phyloP scores from a whole-genome alignment of 805 yeast genomes.

The Yamadazyma sp. region DNA sequence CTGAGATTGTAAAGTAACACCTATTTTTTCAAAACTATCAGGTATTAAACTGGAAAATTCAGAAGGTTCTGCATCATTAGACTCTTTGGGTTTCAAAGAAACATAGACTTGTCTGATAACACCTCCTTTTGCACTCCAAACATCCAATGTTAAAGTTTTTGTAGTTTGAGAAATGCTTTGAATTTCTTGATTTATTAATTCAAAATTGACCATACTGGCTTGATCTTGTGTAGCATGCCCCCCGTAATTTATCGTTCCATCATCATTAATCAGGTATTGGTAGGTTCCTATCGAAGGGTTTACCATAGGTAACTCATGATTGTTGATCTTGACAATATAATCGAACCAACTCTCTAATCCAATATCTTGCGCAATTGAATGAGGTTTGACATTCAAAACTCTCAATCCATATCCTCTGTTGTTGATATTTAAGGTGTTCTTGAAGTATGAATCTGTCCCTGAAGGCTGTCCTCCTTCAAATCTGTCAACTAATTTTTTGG shows the following conservation, averaged over 20 bases:
- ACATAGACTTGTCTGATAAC: constrained; percentile 30
- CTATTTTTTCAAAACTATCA: constrained; percentile 49
- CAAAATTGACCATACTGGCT: constrained; percentile 39
- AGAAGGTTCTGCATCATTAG: constrained; percentile 3
- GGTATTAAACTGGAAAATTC: constrained; percentile 19
- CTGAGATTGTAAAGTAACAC: constrained; percentile 72
- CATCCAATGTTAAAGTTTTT: constrained; percentile 49
- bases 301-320: constrained; percentile 52
- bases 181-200: constrained; percentile 42
- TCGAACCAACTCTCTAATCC: constrained; percentile 84
- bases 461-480: constrained; percentile 27
- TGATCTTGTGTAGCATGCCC: constrained; percentile 29
- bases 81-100: constrained; percentile 17
- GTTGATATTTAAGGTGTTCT: constrained; percentile 26
- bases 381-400: constrained; percentile 36
- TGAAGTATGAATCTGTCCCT: constrained; percentile 33
- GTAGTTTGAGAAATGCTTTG: constrained; percentile 26
- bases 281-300: constrained; percentile 26
- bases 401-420: constrained; percentile 42
- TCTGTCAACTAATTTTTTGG: constrained; percentile 40
- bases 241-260: constrained; percentile 39
- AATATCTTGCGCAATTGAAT: constrained; percentile 28
- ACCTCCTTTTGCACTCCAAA: constrained; percentile 91
- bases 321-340: constrained; percentile 76
- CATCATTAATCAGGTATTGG: constrained; percentile 35